Conservation (phyloP, 495 filamentous ascomycete genomes). For the Xanthoparmelia taractica region DNA sequence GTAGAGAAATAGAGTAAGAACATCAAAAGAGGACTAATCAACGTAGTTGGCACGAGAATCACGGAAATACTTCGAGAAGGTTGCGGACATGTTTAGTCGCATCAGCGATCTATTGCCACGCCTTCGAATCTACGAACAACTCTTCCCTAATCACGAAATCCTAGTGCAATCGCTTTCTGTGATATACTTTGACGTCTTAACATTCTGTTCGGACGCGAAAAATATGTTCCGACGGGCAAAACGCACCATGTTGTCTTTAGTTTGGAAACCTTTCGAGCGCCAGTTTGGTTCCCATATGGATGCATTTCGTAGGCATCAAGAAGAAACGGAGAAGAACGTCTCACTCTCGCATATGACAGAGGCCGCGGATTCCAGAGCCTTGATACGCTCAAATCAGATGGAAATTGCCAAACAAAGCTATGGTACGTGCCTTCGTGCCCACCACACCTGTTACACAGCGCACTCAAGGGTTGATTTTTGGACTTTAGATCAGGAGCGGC, state of each 20-base stretch:
- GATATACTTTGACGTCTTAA: slow-evolving; percentile 36
- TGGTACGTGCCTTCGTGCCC: background rate
- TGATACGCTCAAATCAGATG: background rate
- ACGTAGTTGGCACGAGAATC: slow-evolving; percentile 27
- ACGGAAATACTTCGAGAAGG: slow-evolving; percentile 33
- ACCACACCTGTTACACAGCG: background rate
- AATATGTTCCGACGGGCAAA: slow-evolving; percentile 23
- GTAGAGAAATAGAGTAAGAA: background rate
- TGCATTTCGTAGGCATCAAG: slow-evolving; percentile 11
- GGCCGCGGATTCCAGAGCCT: slow-evolving; percentile 4
- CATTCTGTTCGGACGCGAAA: slow-evolving; percentile 34
- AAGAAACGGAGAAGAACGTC: slow-evolving; percentile 10
- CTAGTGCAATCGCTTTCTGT: slow-evolving; percentile 31
- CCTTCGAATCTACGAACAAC: slow-evolving; percentile 29
- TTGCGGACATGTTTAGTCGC: slow-evolving; percentile 35
- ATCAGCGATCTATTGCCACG: slow-evolving; percentile 37
- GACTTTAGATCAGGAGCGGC: background rate
- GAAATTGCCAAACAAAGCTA: background rate
- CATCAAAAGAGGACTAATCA: background rate
- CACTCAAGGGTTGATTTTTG: background rate
- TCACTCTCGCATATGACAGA: slow-evolving; percentile 16
- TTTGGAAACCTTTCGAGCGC: background rate
- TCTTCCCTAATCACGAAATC: slow-evolving; percentile 32
- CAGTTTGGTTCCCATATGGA: background rate
- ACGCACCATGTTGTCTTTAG: background rate